A percentile compares a stretch with the other conserved stretches of the same genome.
phyloP scores from a whole-genome alignment of 1,284 basidiomycete species.

The Porogramme epimiltina region DNA sequence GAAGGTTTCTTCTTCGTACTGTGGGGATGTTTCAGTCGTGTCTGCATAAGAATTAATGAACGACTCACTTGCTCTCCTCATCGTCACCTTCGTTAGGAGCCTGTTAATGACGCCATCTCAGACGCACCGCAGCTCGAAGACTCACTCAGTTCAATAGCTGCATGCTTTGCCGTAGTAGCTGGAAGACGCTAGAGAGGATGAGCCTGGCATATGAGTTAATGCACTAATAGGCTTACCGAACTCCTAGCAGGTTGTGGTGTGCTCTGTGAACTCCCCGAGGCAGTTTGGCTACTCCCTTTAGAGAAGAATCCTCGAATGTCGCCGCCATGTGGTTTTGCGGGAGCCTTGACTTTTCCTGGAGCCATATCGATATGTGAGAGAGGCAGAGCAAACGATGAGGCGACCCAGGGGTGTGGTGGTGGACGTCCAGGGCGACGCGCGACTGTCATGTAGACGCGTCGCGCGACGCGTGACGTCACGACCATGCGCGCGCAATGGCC shows the following conservation, averaged over 20 bases:
- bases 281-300: constrained; percentile 14
- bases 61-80: constrained; percentile 1
- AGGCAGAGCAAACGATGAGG: neutral
- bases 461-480: constrained; percentile 1
- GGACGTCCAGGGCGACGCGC: neutral
- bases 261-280: constrained; percentile 13
- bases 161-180: neutral
- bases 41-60: neutral
- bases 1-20: constrained; percentile 5
- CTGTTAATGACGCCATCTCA: neutral
- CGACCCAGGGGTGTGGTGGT: neutral
- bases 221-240: constrained; percentile 2
- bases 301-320: constrained; percentile 50
- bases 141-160: constrained; percentile 19
- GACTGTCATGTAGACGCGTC: neutral
- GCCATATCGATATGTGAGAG: constrained; percentile 8
- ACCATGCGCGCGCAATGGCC: neutral
- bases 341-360: constrained; percentile 22
- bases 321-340: constrained; percentile 34
- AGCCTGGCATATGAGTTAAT: neutral
- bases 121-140: neutral
- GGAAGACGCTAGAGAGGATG: constrained; percentile 1
- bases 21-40: neutral
- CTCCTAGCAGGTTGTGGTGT: constrained; percentile 8
- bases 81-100: constrained; percentile 6